phyloP scores from a whole-genome alignment of 2,329 filamentous ascomycete species.

The Trichoderma brevicompactum region DNA sequence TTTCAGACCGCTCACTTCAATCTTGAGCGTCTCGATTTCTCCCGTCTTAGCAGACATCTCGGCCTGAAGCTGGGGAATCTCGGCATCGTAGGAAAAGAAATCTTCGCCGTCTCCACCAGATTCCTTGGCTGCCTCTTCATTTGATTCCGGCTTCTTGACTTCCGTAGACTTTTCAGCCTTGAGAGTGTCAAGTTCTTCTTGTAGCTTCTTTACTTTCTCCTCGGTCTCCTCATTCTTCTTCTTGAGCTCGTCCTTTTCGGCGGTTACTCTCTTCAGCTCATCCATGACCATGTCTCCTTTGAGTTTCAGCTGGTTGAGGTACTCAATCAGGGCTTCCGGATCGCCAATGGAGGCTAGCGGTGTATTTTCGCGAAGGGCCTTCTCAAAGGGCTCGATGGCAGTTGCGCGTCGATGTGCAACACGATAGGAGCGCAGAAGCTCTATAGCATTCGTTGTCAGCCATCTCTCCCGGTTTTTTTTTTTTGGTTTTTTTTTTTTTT shows the following conservation, averaged over 20 bases:
- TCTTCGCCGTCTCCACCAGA: slow-evolving; percentile 61
- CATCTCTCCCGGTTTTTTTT: too few relatives aligned
- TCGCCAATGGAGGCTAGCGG: slow-evolving; percentile 88
- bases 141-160: slow-evolving; percentile 2
- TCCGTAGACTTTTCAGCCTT: slow-evolving; percentile 44
- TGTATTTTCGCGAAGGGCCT: slow-evolving; percentile 87
- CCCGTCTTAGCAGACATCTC: slow-evolving; percentile 72
- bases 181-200: slow-evolving; percentile 64
- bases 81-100: slow-evolving; percentile 90
- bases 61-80: slow-evolving; percentile 78
- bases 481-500: too few relatives aligned
- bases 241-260: slow-evolving; percentile 79
- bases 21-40: slow-evolving; percentile 71
- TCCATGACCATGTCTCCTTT: slow-evolving; percentile 94
- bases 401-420: slow-evolving; percentile 86
- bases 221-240: slow-evolving; percentile 74
- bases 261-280: slow-evolving; percentile 84
- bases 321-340: slow-evolving; percentile 82
- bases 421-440: slow-evolving; percentile 88
- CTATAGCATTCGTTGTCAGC: slow-evolving; percentile 48
- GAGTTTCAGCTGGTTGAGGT: slow-evolving; percentile 81
- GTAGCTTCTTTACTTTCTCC: slow-evolving; percentile 63
- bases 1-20: slow-evolving; percentile 69
- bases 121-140: slow-evolving; percentile 37
- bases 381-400: slow-evolving; percentile 91